These are phyloP conservation scores for Blastobotrys capitulatus DNA, from an alignment of 1,139 yeast genomes.

Conservation along the genomic window DNA sequence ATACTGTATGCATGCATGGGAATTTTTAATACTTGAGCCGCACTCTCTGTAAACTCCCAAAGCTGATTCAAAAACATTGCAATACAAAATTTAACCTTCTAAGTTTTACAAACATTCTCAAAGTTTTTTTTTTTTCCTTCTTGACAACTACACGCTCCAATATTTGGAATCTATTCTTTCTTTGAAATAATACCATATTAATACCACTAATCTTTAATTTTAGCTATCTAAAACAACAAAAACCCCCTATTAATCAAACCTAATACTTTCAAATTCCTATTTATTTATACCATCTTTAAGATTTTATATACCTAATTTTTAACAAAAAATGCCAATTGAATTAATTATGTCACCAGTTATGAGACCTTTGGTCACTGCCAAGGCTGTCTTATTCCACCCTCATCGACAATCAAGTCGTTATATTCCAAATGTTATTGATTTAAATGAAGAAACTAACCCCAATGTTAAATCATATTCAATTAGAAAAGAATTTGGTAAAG, in stretches of 20 bases:
- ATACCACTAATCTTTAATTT: too few relatives aligned
- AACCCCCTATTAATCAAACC: neutral
- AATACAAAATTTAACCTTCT: too few relatives aligned
- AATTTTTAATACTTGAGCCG: too few relatives aligned
- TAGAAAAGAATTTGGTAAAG: constrained; percentile 52
- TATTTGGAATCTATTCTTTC: neutral
- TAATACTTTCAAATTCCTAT: too few relatives aligned
- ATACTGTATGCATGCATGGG: too few relatives aligned
- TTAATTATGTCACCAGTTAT: constrained; percentile 51
- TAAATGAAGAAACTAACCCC: constrained; percentile 31
- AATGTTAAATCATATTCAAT: constrained; percentile 41
- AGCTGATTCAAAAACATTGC: too few relatives aligned
- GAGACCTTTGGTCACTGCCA: constrained; percentile 54
- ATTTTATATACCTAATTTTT: neutral
- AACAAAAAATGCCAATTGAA: constrained; percentile 49
- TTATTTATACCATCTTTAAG: neutral
- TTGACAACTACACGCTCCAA: neutral
- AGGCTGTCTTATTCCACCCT: constrained; percentile 50
- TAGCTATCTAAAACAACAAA: neutral
- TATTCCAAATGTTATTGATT: constrained; percentile 48
- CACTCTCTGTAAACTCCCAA: too few relatives aligned
- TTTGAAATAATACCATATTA: too few relatives aligned
- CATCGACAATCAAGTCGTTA: constrained; percentile 54
- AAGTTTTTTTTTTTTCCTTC: neutral
- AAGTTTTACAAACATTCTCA: neutral